Conservation (phyloP, 495 filamentous ascomycete genomes). For the Neurospora sp. region DNA sequence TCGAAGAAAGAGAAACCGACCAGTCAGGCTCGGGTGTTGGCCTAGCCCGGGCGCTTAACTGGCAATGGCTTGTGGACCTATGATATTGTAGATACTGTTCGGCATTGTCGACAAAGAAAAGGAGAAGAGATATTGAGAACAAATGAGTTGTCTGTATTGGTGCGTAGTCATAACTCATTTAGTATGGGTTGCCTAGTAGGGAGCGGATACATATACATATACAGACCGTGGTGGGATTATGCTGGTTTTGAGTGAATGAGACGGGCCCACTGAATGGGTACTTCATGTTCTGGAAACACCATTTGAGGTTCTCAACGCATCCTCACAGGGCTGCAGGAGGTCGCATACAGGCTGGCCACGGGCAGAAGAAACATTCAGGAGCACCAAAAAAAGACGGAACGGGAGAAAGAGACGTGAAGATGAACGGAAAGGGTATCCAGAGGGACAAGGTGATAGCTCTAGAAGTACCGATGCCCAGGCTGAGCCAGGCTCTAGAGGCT, state of each 20-base stretch:
- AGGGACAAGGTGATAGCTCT: background rate
- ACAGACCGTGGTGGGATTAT: background rate
- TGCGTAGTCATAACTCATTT: background rate
- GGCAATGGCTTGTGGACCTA: background rate
- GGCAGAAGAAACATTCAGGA: background rate
- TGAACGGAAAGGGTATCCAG: background rate
- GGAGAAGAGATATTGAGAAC: background rate
- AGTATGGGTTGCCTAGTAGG: background rate
- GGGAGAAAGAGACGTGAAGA: background rate
- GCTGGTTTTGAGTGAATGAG: background rate
- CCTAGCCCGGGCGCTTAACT: background rate
- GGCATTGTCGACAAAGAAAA: background rate
- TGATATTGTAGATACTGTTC: background rate
- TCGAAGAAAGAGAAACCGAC: background rate
- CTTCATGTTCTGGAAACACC: background rate
- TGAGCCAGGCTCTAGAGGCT: background rate
- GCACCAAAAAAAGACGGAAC: background rate
- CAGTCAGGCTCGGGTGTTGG: background rate
- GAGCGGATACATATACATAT: background rate
- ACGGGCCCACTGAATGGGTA: background rate
- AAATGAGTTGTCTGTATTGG: background rate
- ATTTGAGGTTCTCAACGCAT: background rate
- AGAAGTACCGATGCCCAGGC: background rate
- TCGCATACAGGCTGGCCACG: background rate
- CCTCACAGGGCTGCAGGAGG: background rate